Evolutionary conservation across 2,329 filamentous ascomycete genomes (phyloP), one percentile per base, ranked within the genome.

Genomic region (Fusarium sp.): DNA sequence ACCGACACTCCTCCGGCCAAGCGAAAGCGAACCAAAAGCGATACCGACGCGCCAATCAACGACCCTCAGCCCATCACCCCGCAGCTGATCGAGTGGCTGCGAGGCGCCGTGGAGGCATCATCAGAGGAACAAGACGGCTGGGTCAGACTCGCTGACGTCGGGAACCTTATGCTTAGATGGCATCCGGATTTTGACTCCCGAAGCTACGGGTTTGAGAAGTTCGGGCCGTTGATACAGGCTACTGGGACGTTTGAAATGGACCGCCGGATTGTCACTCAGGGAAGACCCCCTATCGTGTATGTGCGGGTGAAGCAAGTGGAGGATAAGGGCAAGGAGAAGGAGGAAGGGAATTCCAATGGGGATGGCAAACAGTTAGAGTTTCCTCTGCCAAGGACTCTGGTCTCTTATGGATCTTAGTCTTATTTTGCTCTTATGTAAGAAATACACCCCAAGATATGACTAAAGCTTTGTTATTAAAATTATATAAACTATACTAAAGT

Each of bases 161-260:
- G 77, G 5, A 0, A 1, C 3, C 61, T 76, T 7, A 66, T 79
- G 17, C 68, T 26, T 8, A 72, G 72, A 52, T 63, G 61, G 54
- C 62, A 75, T 13, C 71, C 77, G 0, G 76, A 78, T 9, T 79
- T 78, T 24, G 76, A 77, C 32, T 15, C 67, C 8, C 70, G 76
- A 3, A 77, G 49, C 2, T 78, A 74, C 17, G 75, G 75, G 0
- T 76, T 65, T 22, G 7, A 8, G 3, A 76, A 75, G 48, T 48
- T 78, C 0, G 67, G 60, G 15, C 22, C 78, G 17, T 13, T 70
- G 2, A 9, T 2, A 15, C 15, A n/a, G 1, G 9, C 32, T 0
- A 55, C 32, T 2, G 43, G 15, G 0, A 5, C 47, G 0, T 55
- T 55, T 22, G 51, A 55, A 2, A 11, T 37, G 2, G 44, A 47